Conservation (phyloP, 225 moss, liverwort and hornwort genomes). For the Antitrichia curtipendula region DNA sequence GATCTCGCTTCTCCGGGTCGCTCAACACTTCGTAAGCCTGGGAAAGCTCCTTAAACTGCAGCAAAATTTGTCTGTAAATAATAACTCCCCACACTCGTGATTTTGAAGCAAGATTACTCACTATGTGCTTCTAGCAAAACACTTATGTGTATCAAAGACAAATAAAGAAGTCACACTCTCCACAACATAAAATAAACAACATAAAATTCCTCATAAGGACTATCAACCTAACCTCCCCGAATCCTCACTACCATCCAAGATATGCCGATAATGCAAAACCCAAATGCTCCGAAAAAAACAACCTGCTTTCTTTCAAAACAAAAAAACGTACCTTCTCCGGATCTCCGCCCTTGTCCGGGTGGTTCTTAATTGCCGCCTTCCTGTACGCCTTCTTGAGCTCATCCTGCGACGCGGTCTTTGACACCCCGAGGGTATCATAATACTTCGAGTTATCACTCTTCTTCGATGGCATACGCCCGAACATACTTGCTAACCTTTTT, state of each 20-base stretch:
- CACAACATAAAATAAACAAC: background rate
- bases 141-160: background rate
- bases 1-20: slow-evolving; percentile 45
- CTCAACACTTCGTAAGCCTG: slow-evolving; percentile 52
- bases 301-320: background rate
- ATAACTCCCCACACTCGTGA: background rate
- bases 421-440: slow-evolving; percentile 73
- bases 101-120: background rate
- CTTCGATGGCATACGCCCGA: slow-evolving; percentile 23
- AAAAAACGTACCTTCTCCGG: slow-evolving; percentile 68
- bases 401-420: slow-evolving; percentile 64
- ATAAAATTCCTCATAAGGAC: background rate
- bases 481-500: background rate
- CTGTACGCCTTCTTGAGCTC: slow-evolving; percentile 97
- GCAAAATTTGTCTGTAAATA: background rate
- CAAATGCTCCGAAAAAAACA: background rate
- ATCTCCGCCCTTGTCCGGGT: slow-evolving; percentile 97
- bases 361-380: slow-evolving; percentile 97
- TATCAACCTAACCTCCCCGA: background rate
- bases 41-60: slow-evolving; percentile 54
- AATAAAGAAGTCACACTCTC: background rate
- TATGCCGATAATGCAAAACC: background rate
- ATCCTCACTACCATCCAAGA: background rate
- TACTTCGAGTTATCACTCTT: slow-evolving; percentile 85
- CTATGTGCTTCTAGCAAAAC: background rate